Evolutionary conservation across 2,329 filamentous ascomycete genomes (phyloP).

Genomic region (Chaetomium strumarium): DNA sequence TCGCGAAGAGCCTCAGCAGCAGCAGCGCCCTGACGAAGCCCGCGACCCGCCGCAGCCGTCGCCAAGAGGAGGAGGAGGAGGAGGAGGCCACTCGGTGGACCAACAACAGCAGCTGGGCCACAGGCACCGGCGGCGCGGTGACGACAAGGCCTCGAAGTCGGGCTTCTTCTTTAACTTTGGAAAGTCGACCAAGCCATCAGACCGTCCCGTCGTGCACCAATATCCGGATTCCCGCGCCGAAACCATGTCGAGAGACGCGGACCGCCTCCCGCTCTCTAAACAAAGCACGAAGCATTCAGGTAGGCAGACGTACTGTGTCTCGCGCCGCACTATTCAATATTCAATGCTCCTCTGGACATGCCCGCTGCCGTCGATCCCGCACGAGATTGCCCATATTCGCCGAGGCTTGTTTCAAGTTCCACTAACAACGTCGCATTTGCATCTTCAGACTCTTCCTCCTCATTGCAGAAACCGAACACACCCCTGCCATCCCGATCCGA

Average conservation of each 20-base stretch:
- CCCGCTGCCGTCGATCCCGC: conserved; percentile 1
- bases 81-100: conserved; percentile 12
- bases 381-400: not conserved
- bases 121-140: conserved; percentile 33
- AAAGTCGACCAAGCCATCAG: conserved; percentile 40
- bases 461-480: conserved; percentile 23
- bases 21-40: conserved; percentile 19
- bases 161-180: conserved; percentile 48
- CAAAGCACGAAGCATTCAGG: conserved; percentile 30
- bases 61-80: conserved; percentile 11
- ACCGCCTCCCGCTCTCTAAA: conserved; percentile 27
- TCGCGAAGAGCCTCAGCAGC: conserved; percentile 22
- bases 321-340: conserved; percentile 1
- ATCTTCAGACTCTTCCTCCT: conserved; percentile 26
- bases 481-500: conserved; percentile 44
- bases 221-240: conserved; percentile 34
- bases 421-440: conserved; percentile 18
- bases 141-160: conserved; percentile 41
- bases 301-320: conserved; percentile 18
- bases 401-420: conserved; percentile 15
- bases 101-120: conserved; percentile 30
- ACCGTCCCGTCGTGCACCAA: conserved; percentile 30
- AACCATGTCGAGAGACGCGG: conserved; percentile 34
- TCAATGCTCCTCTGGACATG: conserved; percentile 3
- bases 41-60: conserved; percentile 15